Percentiles rank a stretch among this genome's conserved stretches.
Conservation (phyloP, 805 yeast species). For the Diddensiella transvaalensis region DNA sequence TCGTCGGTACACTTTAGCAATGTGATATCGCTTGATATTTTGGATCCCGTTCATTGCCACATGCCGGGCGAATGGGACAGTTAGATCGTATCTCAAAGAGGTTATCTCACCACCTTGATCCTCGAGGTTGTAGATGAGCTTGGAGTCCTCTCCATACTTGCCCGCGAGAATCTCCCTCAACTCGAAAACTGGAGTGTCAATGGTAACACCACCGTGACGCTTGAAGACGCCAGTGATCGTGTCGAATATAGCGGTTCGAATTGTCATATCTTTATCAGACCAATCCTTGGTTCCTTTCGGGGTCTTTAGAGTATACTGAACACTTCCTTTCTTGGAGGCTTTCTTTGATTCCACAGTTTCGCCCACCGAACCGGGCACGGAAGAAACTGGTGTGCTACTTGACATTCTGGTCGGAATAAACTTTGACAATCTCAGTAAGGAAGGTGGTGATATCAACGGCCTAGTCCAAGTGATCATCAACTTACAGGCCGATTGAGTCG, state of each 20-base stretch:
- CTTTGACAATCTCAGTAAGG: background rate
- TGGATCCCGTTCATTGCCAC: slow-evolving; percentile 94
- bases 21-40: slow-evolving; percentile 88
- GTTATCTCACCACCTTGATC: slow-evolving; percentile 99
- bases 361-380: background rate
- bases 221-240: slow-evolving; percentile 73
- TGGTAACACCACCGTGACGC: slow-evolving; percentile 96
- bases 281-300: slow-evolving; percentile 98
- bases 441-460: too few relatives aligned
- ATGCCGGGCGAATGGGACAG: slow-evolving; percentile 97
- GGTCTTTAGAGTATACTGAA: slow-evolving; percentile 75
- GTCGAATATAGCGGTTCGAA: slow-evolving; percentile 81
- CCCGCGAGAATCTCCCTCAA: slow-evolving; percentile 93
- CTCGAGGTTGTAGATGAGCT: slow-evolving; percentile 89
- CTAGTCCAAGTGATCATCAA: background rate
- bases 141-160: slow-evolving; percentile 98
- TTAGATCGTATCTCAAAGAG: slow-evolving; percentile 90
- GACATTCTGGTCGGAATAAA: slow-evolving; percentile 5
- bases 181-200: slow-evolving; percentile 98
- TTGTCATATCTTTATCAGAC: slow-evolving; percentile 97
- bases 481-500: background rate
- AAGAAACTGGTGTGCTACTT: background rate
- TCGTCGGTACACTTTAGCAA: slow-evolving; percentile 97
- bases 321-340: slow-evolving; percentile 12
- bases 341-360: background rate